Percentiles rank a stretch among this genome's conserved stretches.
Conservation (phyloP, 306 rosid genomes). For the Cicer chorassanicum region DNA sequence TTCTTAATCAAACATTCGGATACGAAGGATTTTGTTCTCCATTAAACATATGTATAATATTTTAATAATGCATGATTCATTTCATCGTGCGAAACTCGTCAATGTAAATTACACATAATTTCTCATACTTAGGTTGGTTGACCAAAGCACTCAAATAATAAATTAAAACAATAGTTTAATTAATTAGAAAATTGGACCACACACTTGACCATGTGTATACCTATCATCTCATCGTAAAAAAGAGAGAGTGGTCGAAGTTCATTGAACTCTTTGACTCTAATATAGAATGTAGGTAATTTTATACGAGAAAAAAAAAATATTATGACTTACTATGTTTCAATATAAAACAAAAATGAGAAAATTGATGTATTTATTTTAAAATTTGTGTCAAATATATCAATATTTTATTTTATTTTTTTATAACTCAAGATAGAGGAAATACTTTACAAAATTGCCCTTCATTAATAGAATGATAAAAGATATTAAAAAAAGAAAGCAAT, state of each 20-base stretch:
- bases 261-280: background rate
- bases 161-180: constrained; percentile 22
- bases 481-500: too few species aligned
- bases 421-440: too few species aligned
- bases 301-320: too few species aligned
- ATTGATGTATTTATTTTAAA: too few species aligned
- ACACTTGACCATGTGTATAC: constrained; percentile 11
- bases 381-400: too few species aligned
- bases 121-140: constrained; percentile 19
- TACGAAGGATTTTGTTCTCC: constrained; percentile 38
- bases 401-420: too few species aligned
- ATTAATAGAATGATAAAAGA: too few species aligned
- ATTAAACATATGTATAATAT: background rate
- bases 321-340: too few species aligned
- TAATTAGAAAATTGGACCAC: constrained; percentile 31
- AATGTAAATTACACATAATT: background rate
- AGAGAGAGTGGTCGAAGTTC: constrained; percentile 37
- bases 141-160: constrained; percentile 32
- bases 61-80: background rate
- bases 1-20: constrained; percentile 9
- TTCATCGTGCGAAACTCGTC: background rate
- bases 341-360: too few species aligned
- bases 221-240: constrained; percentile 5
- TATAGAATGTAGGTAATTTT: too few species aligned
- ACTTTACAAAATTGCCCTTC: too few species aligned